These are phyloP conservation scores for Trypanosoma melophagium DNA, from an alignment of 208 protist genomes.

Conservation along the genomic window DNA sequence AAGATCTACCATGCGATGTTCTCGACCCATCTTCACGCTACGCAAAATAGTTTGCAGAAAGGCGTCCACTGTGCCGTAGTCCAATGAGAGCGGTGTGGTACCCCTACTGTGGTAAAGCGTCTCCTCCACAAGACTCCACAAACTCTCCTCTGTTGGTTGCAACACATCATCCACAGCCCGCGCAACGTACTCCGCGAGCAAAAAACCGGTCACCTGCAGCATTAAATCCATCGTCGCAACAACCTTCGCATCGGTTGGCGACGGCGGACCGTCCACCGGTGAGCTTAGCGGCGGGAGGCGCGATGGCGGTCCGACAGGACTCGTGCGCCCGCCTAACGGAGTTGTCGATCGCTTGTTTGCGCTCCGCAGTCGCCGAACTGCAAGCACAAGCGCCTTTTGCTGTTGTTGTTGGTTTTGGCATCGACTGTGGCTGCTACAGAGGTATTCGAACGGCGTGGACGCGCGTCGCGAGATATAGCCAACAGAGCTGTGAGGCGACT, in stretches of 20 bases:
- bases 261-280: too few relatives aligned
- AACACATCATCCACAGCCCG: conserved; percentile 11
- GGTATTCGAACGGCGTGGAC: too few relatives aligned
- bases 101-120: conserved; percentile 5
- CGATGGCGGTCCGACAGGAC: too few relatives aligned
- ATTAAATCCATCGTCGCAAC: conserved; percentile 19
- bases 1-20: neutral
- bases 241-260: too few relatives aligned
- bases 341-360: too few relatives aligned
- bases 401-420: too few relatives aligned
- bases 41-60: conserved; percentile 25
- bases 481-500: neutral
- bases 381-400: too few relatives aligned
- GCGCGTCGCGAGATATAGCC: neutral
- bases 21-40: conserved; percentile 15
- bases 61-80: conserved; percentile 16
- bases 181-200: conserved; percentile 24
- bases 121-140: conserved; percentile 28
- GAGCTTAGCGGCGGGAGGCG: too few relatives aligned
- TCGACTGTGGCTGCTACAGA: too few relatives aligned
- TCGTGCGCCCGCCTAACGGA: too few relatives aligned
- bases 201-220: conserved; percentile 25
- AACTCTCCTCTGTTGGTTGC: conserved; percentile 23
- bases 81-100: conserved; percentile 10
- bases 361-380: too few relatives aligned